These are phyloP conservation scores for Daldinia eschscholtzii DNA, from an alignment of 2,329 filamentous ascomycete species.

Conservation along the genomic window DNA sequence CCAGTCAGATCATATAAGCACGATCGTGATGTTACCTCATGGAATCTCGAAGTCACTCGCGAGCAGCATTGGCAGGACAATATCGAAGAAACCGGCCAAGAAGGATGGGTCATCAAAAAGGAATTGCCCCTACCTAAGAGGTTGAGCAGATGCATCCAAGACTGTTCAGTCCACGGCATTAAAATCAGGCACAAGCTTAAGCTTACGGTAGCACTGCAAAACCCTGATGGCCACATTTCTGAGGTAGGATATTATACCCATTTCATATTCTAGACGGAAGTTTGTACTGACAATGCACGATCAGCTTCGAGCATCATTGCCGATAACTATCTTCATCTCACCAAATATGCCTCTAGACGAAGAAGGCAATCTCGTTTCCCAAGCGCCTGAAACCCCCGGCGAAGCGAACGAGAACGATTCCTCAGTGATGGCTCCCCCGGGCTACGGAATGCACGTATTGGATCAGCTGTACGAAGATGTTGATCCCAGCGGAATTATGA, in stretches of 20 bases:
- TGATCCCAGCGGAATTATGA: constrained; percentile 81
- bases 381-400: constrained; percentile 64
- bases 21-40: constrained; percentile 72
- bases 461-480: constrained; percentile 93
- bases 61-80: constrained; percentile 77
- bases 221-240: constrained; percentile 93
- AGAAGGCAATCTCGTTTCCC: constrained; percentile 80
- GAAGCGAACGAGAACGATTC: constrained; percentile 62
- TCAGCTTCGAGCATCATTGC: constrained; percentile 87
- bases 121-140: constrained; percentile 81
- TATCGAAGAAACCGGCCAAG: constrained; percentile 75
- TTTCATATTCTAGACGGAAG: constrained; percentile 26
- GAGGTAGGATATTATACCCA: constrained; percentile 68
- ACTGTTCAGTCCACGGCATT: constrained; percentile 88
- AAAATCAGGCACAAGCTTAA: constrained; percentile 94
- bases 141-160: constrained; percentile 86
- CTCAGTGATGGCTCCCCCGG: constrained; percentile 82
- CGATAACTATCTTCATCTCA: constrained; percentile 94
- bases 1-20: constrained; percentile 69
- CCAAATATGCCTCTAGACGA: constrained; percentile 92
- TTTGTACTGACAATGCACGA: constrained; percentile 34
- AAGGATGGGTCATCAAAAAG: constrained; percentile 73
- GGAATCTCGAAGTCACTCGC: constrained; percentile 67
- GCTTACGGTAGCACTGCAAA: constrained; percentile 89
- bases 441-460: constrained; percentile 90